Base-by-base conservation (phyloP, 2,329 filamentous ascomycete genomes). In the Aspergillus glaucus region DNA sequence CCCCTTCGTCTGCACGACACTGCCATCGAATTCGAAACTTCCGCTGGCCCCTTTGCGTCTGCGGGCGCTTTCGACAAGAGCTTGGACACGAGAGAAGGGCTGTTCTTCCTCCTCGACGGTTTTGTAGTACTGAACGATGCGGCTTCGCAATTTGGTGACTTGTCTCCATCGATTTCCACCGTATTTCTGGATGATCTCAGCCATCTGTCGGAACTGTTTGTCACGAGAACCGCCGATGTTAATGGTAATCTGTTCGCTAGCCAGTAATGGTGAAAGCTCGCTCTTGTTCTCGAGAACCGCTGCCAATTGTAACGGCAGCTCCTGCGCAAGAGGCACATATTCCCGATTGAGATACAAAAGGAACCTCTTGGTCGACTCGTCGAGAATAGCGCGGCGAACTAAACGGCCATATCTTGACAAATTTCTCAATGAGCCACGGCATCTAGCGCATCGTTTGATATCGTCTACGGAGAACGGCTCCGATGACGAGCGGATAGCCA, bases 341-440 rank as follows among this genome's bases (percentile, higher is more conserved):
- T 67, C 57, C 6, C 52, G 56, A 6, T 77, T 76, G 0, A 78
- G 72, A 68, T 74, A 79, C 3, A 75, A 57, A n/a, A 84, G 75
- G 59, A 87, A 83, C 52, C 80, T 83, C 64, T 84, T 85, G 0
- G 80, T 81, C 0, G 78, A 72, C 59, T 85, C 79, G 47, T 87
- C 81, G 0, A 87, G 70, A 6, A 82, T 67, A 1, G 78, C 80
- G 3, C 78, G 74, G 32, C 80, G 75, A 24, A 85, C 73, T 3
- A 86, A 76, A 8, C 82, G 75, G 12, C 80, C 79, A 56, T 87
- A 87, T 3, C 84, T 72, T 2, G 77, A 65, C 46, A 86, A 70
- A 50, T 76, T 75, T 15, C 79, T 71, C 10, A 87, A 65, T 0
- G 79, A 75, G 0, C 77, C 73, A n/a, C 81, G 77, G 56, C 84